Evolutionary conservation across 495 filamentous ascomycete genomes (phyloP).

Genomic region (Sphaerosporella brunnea): DNA sequence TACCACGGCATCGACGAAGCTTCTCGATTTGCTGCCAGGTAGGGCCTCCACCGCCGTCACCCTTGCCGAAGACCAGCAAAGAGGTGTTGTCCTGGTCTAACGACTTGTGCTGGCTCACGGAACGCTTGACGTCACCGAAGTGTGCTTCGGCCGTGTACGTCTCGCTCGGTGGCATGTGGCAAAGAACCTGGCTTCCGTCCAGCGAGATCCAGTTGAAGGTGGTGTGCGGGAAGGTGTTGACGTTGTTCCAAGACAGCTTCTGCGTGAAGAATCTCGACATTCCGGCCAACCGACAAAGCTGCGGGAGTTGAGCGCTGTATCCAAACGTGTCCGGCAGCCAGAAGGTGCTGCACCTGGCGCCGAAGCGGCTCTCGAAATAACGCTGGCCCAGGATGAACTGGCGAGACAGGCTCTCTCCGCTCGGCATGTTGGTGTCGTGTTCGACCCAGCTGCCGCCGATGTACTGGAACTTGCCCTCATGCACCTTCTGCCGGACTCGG

Average conservation of each 20-base stretch:
- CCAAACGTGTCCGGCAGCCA: constrained; percentile 98
- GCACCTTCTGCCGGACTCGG: constrained; percentile 76
- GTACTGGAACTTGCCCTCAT: constrained; percentile 77
- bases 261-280: constrained; percentile 96
- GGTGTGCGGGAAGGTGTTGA: constrained; percentile 96
- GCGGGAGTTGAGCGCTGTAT: constrained; percentile 85
- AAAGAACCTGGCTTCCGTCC: constrained; percentile 88
- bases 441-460: constrained; percentile 98
- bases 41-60: constrained; percentile 87
- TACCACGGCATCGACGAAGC: constrained; percentile 78
- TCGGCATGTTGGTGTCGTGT: constrained; percentile 93
- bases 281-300: constrained; percentile 74
- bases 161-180: constrained; percentile 87
- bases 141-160: constrained; percentile 84
- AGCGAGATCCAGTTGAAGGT: constrained; percentile 96
- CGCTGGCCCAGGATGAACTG: constrained; percentile 69
- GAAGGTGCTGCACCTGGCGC: constrained; percentile 73
- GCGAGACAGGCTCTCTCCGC: constrained; percentile 83
- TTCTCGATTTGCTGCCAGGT: constrained; percentile 92
- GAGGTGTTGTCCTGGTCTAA: constrained; percentile 79
- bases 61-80: constrained; percentile 83
- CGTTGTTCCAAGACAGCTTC: constrained; percentile 82
- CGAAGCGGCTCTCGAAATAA: constrained; percentile 87
- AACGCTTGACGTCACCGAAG: constrained; percentile 87
- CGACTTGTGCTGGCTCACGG: constrained; percentile 83